Evolutionary conservation across 192 early-diverging fungal species (phyloP), one percentile per base, ranked within the genome.

Genomic region (Backusella luteola): DNA sequence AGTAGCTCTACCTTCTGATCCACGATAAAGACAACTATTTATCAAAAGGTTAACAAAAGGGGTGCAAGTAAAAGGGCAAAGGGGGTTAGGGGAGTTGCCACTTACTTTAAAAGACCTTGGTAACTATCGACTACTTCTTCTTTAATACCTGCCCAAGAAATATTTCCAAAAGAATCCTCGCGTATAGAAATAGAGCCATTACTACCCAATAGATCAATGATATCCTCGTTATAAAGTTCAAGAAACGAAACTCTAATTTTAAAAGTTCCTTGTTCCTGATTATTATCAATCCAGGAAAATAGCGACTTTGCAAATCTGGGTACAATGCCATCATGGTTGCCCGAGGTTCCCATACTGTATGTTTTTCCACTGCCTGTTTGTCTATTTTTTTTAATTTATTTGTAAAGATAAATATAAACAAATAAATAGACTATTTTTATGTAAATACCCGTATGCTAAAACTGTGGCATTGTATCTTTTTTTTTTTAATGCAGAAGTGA

Each of bases 221-320:
- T 84, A 67, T 98, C 96, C 76, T 98, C 97, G 80, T 98, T 98
- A 85, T 98, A 97, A n/a, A 97, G 83, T 81, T 98, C 96, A 52
- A 99, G 72, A 79, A 97, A 98, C n/a, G 95, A 95, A 6, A 96
- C 94, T 29, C 67, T 77, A 32, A 88, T 85, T 75, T 88, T 82
- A 39, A 79, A 86, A 34, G 79, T 66, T 32, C 21, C 75, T 71
- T 36, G 81, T 73, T 75, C 71, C 70, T 78, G 79, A 46, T 83
- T 73, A 1, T 38, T 66, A 49, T 82, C 34, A 19, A 88, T 36
- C 1, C 73, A 71, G n/a, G 72, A 35, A 46, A 93, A 94, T 69
- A 94, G 82, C 66, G 80, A 81, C 38, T 82, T 66, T 56, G 92
- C 88, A 21, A 92, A 84, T 39, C 92, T 86, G 35, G 93, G 93